Conservation (phyloP, 352 stramenopile genomes). For the Blastocystis sp. region DNA sequence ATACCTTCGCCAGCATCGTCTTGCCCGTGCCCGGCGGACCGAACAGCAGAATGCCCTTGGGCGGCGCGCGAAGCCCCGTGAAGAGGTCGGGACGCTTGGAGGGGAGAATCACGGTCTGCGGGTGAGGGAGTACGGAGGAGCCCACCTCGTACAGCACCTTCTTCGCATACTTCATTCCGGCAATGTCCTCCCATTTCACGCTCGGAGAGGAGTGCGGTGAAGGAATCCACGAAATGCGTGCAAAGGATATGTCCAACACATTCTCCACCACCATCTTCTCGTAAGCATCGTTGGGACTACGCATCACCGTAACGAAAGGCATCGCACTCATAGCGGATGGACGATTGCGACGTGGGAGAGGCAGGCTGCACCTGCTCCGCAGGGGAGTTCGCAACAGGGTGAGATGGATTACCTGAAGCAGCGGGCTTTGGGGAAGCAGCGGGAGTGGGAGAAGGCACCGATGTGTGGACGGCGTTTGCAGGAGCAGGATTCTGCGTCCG, state of each 20-base stretch:
- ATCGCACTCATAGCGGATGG: neutral
- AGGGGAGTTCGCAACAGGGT: too few relatives aligned
- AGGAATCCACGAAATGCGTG: neutral
- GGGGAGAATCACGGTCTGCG: conserved; percentile 87
- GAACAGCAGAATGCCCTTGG: conserved; percentile 74
- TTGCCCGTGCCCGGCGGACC: too few relatives aligned
- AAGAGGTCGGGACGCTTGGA: conserved; percentile 90
- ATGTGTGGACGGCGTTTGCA: too few relatives aligned
- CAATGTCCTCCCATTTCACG: conserved; percentile 81
- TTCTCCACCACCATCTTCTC: conserved; percentile 48
- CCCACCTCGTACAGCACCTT: conserved; percentile 80
- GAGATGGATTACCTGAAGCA: too few relatives aligned
- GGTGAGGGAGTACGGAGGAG: conserved; percentile 77
- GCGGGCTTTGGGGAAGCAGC: too few relatives aligned
- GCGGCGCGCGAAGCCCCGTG: conserved; percentile 80
- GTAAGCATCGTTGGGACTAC: conserved; percentile 49
- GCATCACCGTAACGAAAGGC: neutral
- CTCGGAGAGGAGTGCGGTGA: conserved; percentile 77
- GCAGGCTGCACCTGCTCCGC: too few relatives aligned
- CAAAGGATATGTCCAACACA: conserved; percentile 54
- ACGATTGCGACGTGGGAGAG: too few relatives aligned
- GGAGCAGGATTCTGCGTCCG: too few relatives aligned
- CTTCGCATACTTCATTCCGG: conserved; percentile 80
- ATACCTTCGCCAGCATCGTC: conserved; percentile 49
- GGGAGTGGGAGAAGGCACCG: too few relatives aligned